Evolutionary conservation across 1,139 yeast species (phyloP), one percentile per base, ranked within the genome.

Genomic region (Citeromyces hawaiiensis): DNA sequence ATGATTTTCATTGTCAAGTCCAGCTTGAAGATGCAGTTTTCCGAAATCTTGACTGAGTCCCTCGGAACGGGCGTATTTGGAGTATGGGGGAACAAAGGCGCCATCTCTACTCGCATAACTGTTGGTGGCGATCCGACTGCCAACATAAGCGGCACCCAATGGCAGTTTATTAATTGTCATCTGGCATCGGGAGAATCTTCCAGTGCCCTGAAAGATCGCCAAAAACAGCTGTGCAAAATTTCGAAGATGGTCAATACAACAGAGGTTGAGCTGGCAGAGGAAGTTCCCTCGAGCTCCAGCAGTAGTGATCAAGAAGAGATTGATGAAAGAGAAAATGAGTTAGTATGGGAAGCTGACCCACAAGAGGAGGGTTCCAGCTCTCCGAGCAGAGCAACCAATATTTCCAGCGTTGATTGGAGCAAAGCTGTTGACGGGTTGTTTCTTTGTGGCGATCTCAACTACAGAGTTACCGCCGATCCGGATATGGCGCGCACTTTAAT

Each of bases 361-460:
- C 5, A 23, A 9, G 27, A 23, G 27, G 27, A 23, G 27, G 9
- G 21, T 19, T 19, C 27, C 11, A 23, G 27, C 11, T 23, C 27
- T 9, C 8, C 11, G 11, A 9, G 27, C 27, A 23, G 27, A 9
- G 9, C 27, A 4, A 23, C 27, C 27, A 6, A 23, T 23, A 11
- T 3, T 6, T 23, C 27, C 5, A 23, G 27, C 11, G 27, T 23
- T 5, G 27, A 23, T 23, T 23, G 27, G 27, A 23, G 27, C 11
- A 23, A 23, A 23, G 27, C 27, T 7, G 27, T 11, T 54, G 96
- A 91, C 54, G 75, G 80, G 32, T 72, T 87, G 4, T 67, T 93
- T 8, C 91, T 98, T 98, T 70, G 88, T 56, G 98, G 99, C 3
- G 99, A 91, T 57, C 82, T 93, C 57, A 91, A 91, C 56, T 93